Evolutionary conservation across 306 rosid species (phyloP).

Genomic region (Cotoneaster glaucophyllus): DNA sequence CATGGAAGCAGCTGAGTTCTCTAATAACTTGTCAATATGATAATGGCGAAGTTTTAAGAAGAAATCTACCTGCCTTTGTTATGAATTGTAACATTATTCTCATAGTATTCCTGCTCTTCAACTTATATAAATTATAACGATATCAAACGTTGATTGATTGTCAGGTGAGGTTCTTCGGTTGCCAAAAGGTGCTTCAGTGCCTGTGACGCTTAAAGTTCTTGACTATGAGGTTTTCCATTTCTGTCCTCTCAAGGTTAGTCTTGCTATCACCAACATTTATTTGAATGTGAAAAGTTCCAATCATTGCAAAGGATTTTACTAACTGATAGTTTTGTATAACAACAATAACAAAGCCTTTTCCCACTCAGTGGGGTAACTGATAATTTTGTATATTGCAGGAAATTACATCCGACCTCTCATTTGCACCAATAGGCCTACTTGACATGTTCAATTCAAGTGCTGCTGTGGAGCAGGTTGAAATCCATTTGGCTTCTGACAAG

Average conservation of each 20-base stretch:
- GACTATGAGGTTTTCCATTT: slow-evolving; percentile 87
- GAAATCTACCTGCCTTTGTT: neutral
- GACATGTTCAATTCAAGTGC: slow-evolving; percentile 81
- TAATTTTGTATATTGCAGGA: slow-evolving; percentile 40
- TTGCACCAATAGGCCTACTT: slow-evolving; percentile 80
- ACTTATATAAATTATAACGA: neutral
- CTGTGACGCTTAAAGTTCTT: slow-evolving; percentile 66
- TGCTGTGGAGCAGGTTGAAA: slow-evolving; percentile 57
- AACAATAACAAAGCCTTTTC: no score
- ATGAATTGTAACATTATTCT: neutral
- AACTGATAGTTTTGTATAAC: no score
- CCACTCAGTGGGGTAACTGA: no score
- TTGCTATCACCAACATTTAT: neutral
- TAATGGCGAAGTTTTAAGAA: neutral
- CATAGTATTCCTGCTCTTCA: neutral
- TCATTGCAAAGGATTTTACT: neutral
- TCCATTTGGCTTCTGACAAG: slow-evolving; percentile 26
- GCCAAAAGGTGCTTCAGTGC: slow-evolving; percentile 74
- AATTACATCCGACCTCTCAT: slow-evolving; percentile 43
- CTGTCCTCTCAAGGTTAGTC: slow-evolving; percentile 64
- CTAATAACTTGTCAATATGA: neutral
- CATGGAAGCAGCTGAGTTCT: neutral
- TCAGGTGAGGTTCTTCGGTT: slow-evolving; percentile 72
- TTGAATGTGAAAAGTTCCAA: neutral
- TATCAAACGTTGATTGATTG: neutral